Conservation (phyloP, 495 filamentous ascomycete genomes). For the Trichoderma reesei region DNA sequence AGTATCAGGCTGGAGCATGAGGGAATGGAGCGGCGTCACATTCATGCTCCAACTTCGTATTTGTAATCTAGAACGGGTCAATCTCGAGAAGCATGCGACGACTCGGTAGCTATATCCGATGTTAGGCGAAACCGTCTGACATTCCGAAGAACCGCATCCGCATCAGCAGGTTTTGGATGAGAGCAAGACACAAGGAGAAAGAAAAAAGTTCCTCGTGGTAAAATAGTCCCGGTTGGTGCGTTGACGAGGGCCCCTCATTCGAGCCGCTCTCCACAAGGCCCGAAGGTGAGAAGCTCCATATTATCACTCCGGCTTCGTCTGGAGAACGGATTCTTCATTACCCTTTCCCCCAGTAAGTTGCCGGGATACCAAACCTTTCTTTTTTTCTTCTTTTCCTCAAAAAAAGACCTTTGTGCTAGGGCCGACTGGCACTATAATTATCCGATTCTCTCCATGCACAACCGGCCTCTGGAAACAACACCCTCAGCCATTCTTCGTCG, state of each 20-base stretch:
- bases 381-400: no score
- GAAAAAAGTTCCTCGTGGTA: not conserved
- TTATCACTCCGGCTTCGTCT: no score
- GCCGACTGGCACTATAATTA: no score
- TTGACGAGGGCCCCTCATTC: not conserved
- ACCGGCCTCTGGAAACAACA: not conserved
- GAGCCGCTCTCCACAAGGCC: not conserved
- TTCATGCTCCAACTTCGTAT: no score
- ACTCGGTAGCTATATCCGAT: not conserved
- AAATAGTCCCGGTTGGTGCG: no score
- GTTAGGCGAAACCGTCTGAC: conserved; percentile 4
- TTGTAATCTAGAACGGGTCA: not conserved
- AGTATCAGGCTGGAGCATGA: no score
- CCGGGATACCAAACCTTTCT: not conserved
- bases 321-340: not conserved
- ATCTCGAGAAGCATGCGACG: not conserved
- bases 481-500: not conserved
- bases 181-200: not conserved
- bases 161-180: not conserved
- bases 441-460: no score
- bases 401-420: no score
- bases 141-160: not conserved
- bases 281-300: not conserved
- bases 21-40: no score
- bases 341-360: not conserved